Conservation (phyloP, 1,284 basidiomycete species). For the Trametes sp. region DNA sequence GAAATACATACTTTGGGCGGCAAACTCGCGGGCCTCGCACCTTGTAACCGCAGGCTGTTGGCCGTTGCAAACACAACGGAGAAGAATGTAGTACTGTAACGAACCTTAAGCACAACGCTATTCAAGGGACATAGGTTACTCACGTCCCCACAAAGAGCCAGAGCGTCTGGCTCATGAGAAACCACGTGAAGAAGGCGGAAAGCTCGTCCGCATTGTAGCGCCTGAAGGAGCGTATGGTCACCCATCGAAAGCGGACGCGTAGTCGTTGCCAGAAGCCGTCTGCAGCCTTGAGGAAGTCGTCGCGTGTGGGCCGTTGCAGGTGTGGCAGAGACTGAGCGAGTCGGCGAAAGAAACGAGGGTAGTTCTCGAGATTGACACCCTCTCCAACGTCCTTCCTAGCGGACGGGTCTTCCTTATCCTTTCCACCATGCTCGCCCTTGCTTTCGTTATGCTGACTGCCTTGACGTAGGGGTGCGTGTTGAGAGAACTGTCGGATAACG, state of each 20-base stretch:
- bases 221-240: constrained; percentile 94
- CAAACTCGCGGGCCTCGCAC: constrained; percentile 45
- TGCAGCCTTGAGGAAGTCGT: constrained; percentile 89
- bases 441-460: not conserved
- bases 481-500: constrained; percentile 18
- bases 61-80: constrained; percentile 91
- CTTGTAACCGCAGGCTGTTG: constrained; percentile 92
- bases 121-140: constrained; percentile 40
- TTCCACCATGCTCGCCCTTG: constrained; percentile 1
- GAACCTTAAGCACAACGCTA: constrained; percentile 24
- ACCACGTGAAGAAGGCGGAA: constrained; percentile 95
- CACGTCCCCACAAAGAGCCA: constrained; percentile 96
- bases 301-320: constrained; percentile 83
- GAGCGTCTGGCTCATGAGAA: constrained; percentile 91
- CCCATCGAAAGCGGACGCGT: constrained; percentile 97
- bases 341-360: constrained; percentile 81
- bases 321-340: constrained; percentile 80
- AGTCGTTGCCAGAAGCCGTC: constrained; percentile 91
- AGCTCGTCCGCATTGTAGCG: constrained; percentile 97
- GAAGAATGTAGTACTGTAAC: constrained; percentile 86
- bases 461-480: constrained; percentile 1
- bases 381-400: constrained; percentile 25
- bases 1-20: not conserved
- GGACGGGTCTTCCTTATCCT: constrained; percentile 9
- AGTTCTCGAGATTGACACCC: constrained; percentile 66